Conservation (phyloP, 2,329 filamentous ascomycete species). For the Aureobasidium sp. region DNA sequence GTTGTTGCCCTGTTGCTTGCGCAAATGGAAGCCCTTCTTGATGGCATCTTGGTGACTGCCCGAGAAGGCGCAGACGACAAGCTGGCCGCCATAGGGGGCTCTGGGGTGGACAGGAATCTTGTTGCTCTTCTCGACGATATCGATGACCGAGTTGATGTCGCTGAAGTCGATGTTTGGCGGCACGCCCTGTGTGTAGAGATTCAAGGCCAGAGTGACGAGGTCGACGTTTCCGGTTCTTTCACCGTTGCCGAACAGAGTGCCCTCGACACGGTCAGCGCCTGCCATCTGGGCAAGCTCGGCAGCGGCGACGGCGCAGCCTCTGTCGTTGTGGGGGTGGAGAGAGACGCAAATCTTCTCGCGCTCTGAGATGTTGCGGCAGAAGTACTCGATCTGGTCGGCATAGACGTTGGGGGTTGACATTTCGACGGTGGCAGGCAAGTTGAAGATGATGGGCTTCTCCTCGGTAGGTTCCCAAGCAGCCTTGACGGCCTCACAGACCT, state of each 20-base stretch:
- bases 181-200: conserved; percentile 91
- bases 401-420: conserved; percentile 92
- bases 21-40: conserved; percentile 73
- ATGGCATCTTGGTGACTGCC: conserved; percentile 94
- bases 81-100: conserved; percentile 80
- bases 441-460: conserved; percentile 86
- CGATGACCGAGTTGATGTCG: conserved; percentile 76
- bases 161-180: conserved; percentile 84
- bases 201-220: conserved; percentile 82
- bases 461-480: conserved; percentile 77
- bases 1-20: conserved; percentile 51
- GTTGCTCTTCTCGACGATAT: conserved; percentile 83
- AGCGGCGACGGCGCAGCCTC: conserved; percentile 81
- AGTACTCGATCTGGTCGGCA: conserved; percentile 94
- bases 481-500: conserved; percentile 89
- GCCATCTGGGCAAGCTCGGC: conserved; percentile 95
- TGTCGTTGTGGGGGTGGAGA: conserved; percentile 90
- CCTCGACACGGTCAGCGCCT: conserved; percentile 87
- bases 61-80: conserved; percentile 88
- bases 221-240: conserved; percentile 95
- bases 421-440: conserved; percentile 92
- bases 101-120: conserved; percentile 90
- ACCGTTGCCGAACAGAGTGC: conserved; percentile 88
- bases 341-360: conserved; percentile 82
- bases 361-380: conserved; percentile 76